Evolutionary conservation across 2,329 filamentous ascomycete genomes (phyloP).

Genomic region (Amesomyces nigricolor): DNA sequence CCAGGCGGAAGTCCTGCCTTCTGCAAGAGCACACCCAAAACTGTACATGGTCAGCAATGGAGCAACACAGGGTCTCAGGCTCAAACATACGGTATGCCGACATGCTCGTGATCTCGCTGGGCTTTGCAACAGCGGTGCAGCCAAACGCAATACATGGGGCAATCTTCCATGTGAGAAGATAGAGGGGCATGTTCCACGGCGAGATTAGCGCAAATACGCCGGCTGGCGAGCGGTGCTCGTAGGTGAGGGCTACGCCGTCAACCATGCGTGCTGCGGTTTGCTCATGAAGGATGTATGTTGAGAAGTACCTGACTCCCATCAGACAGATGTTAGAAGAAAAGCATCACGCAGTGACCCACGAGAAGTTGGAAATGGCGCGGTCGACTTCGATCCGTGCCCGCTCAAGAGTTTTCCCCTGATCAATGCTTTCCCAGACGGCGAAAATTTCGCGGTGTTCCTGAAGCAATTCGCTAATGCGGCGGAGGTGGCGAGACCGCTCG

Average conservation of each 20-base stretch:
- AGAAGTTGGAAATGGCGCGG: slow-evolving; percentile 32
- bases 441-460: slow-evolving; percentile 30
- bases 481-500: slow-evolving; percentile 26
- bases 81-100: slow-evolving; percentile 27
- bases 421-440: slow-evolving; percentile 34
- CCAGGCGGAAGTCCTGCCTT: slow-evolving; percentile 28
- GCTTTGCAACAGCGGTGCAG: slow-evolving; percentile 33
- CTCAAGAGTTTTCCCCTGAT: slow-evolving; percentile 33
- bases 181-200: slow-evolving; percentile 35
- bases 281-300: slow-evolving; percentile 33
- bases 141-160: slow-evolving; percentile 34
- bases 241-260: slow-evolving; percentile 30
- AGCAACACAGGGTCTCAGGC: too few species aligned
- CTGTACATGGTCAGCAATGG: slow-evolving; percentile 5
- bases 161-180: slow-evolving; percentile 34
- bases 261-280: slow-evolving; percentile 30
- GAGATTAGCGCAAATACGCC: slow-evolving; percentile 33
- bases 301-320: slow-evolving; percentile 28
- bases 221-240: slow-evolving; percentile 32
- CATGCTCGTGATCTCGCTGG: slow-evolving; percentile 33
- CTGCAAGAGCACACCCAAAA: slow-evolving; percentile 27
- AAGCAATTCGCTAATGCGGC: slow-evolving; percentile 27
- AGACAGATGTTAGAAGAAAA: neutral
- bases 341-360: slow-evolving; percentile 21
- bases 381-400: slow-evolving; percentile 32